Percentiles rank a stretch among this genome's conserved stretches.
These are phyloP conservation scores for Emergomyces africanus DNA, from an alignment of 2,329 filamentous ascomycete species.

Conservation along the genomic window DNA sequence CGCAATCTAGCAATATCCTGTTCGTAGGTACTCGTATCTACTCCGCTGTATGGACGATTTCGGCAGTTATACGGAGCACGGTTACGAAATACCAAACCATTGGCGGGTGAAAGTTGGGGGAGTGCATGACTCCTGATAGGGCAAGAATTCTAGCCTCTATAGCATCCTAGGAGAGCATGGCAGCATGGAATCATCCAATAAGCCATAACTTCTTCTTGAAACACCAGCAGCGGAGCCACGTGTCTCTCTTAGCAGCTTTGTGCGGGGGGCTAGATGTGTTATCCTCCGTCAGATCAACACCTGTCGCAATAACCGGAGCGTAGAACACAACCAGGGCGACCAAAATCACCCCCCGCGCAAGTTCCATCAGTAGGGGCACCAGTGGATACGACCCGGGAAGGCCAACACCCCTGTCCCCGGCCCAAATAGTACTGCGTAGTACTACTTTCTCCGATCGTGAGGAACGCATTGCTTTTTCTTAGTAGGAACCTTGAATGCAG, in stretches of 20 bases:
- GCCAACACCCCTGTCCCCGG: neutral
- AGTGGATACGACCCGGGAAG: neutral
- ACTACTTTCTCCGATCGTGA: neutral
- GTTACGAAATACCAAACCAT: neutral
- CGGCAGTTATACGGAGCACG: neutral
- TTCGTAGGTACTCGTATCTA: neutral
- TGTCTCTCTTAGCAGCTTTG: neutral
- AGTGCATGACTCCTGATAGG: neutral
- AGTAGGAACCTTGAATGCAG: neutral
- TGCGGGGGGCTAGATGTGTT: too few relatives aligned
- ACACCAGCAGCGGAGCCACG: conserved; percentile 1
- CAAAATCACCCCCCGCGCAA: neutral
- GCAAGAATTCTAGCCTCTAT: too few relatives aligned
- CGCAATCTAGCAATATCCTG: neutral
- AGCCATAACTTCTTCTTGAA: neutral
- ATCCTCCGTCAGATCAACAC: neutral
- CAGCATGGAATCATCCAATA: neutral
- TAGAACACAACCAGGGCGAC: neutral
- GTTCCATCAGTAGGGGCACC: neutral
- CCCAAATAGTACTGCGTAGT: too few relatives aligned
- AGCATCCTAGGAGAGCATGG: neutral
- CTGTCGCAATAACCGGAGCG: neutral
- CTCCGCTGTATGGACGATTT: neutral
- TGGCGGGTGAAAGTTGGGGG: neutral
- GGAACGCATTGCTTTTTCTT: neutral